Percentiles rank a stretch among this genome's conserved stretches.
Evolutionary conservation across 164 flowering plant genomes (phyloP).

Genomic region (Amborella trichopoda): DNA sequence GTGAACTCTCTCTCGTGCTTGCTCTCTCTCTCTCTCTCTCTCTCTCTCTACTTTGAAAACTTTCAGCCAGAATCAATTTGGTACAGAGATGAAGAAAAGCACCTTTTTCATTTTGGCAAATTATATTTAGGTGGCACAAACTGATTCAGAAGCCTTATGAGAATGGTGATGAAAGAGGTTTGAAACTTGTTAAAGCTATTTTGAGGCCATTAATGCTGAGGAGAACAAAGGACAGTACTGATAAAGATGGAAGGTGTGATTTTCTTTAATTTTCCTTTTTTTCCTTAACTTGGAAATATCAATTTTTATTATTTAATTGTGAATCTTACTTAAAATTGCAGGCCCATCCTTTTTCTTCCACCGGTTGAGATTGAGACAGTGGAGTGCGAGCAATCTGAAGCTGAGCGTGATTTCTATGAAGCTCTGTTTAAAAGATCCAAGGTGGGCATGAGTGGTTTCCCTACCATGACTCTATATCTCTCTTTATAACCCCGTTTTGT

Average conservation of each 20-base stretch:
- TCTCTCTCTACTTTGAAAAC: background rate
- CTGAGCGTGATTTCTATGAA: constrained; percentile 63
- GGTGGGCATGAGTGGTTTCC: constrained; percentile 22
- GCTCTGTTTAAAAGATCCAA: constrained; percentile 78
- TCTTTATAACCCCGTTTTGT: too few species aligned
- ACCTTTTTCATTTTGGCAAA: background rate
- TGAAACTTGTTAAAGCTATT: constrained; percentile 51
- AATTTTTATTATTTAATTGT: too few species aligned
- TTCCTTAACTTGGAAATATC: background rate
- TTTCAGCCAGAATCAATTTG: too few species aligned
- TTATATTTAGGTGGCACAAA: constrained; percentile 56
- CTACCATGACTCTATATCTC: too few species aligned
- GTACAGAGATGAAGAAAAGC: background rate
- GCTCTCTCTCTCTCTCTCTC: background rate
- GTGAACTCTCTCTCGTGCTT: constrained; percentile 11
- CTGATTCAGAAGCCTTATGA: constrained; percentile 68
- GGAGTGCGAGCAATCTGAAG: constrained; percentile 68
- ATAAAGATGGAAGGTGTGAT: constrained; percentile 57
- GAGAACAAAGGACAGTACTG: constrained; percentile 68
- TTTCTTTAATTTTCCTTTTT: background rate
- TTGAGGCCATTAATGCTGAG: constrained; percentile 68
- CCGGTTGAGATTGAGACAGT: constrained; percentile 55
- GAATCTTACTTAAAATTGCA: constrained; percentile 13
- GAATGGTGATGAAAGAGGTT: constrained; percentile 53
- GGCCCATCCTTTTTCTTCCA: constrained; percentile 76